Conservation (phyloP, 139 green algal species). For the Coelastrella sp. region DNA sequence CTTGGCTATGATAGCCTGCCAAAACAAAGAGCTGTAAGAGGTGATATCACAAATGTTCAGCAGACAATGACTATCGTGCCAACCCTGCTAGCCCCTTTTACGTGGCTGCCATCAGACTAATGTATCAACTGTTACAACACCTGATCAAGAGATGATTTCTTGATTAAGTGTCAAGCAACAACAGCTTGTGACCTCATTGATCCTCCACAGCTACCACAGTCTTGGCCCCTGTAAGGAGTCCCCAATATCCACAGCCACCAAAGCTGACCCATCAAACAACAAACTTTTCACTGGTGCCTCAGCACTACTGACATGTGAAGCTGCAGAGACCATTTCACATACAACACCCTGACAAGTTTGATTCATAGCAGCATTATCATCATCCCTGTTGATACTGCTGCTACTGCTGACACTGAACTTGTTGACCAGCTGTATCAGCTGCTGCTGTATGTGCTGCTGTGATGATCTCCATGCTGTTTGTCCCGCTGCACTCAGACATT, state of each 20-base stretch:
- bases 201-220: not conserved
- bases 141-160: no score
- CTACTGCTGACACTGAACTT: conserved; percentile 50
- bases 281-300: conserved; percentile 65
- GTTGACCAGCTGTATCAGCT: conserved; percentile 61
- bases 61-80: no score
- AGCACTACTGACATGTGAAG: not conserved
- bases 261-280: conserved; percentile 64
- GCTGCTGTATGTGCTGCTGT: conserved; percentile 59
- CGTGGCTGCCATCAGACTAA: no score
- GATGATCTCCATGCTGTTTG: conserved; percentile 57
- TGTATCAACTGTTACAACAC: no score
- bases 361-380: not conserved
- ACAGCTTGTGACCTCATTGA: not conserved
- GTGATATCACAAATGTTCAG: no score
- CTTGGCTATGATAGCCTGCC: no score
- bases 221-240: conserved; percentile 61
- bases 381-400: not conserved
- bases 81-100: no score
- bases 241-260: conserved; percentile 59
- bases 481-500: conserved; percentile 63
- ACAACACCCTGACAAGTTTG: not conserved
- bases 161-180: no score
- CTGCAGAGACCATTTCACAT: not conserved
- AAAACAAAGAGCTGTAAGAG: no score